Conservation (phyloP, 192 early-diverging fungal species). For the Gonapodya prolifera region DNA sequence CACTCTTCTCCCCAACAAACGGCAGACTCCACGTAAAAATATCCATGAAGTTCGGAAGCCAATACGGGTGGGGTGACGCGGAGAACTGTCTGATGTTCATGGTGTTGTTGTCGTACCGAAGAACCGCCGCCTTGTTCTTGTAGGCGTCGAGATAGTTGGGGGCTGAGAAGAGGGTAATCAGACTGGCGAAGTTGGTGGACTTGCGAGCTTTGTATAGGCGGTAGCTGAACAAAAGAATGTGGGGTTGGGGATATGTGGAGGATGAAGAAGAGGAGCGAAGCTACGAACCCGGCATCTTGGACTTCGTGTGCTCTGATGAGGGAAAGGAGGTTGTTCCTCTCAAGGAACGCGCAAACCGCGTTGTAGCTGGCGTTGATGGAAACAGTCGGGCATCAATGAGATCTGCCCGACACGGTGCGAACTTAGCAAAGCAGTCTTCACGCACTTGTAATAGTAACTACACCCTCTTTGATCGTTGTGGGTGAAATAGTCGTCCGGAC, state of each 20-base stretch:
- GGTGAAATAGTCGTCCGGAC: slow-evolving; percentile 10
- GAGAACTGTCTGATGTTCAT: slow-evolving; percentile 95
- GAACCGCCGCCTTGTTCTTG: slow-evolving; percentile 56
- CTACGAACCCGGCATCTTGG: slow-evolving; percentile 20
- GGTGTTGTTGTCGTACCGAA: slow-evolving; percentile 97
- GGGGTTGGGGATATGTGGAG: neutral
- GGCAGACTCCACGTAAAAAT: slow-evolving; percentile 96
- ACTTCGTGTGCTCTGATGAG: slow-evolving; percentile 27
- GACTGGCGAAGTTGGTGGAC: slow-evolving; percentile 13
- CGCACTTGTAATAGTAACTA: slow-evolving; percentile 17
- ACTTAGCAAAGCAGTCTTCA: too few species aligned
- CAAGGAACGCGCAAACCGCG: slow-evolving; percentile 21
- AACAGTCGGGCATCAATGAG: neutral
- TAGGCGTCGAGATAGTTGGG: slow-evolving; percentile 23
- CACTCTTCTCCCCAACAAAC: slow-evolving; percentile 96
- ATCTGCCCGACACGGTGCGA: too few species aligned
- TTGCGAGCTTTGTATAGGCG: slow-evolving; percentile 16
- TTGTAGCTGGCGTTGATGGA: slow-evolving; percentile 10
- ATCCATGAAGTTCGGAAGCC: slow-evolving; percentile 99
- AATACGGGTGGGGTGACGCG: slow-evolving; percentile 88
- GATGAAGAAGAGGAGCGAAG: neutral
- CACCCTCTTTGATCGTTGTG: slow-evolving; percentile 19
- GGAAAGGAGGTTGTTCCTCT: slow-evolving; percentile 22
- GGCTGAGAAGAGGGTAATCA: slow-evolving; percentile 27
- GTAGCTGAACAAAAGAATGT: slow-evolving; percentile 1